Conservation (phyloP, 768 basidiomycete genomes). For the Lenzites betulinus region DNA sequence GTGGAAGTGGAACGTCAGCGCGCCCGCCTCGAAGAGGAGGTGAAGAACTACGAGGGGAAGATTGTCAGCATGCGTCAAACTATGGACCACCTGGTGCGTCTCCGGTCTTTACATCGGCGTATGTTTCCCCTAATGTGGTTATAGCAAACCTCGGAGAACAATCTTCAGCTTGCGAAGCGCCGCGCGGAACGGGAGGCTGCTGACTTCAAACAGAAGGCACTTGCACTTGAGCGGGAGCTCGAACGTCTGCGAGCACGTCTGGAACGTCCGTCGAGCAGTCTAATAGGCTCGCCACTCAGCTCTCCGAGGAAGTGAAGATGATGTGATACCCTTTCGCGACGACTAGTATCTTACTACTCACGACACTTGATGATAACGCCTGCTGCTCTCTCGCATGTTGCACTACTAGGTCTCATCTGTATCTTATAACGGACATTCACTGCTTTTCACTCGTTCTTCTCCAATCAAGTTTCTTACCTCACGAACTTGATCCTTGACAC, state of each 20-base stretch:
- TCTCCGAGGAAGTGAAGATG: slow-evolving; percentile 36
- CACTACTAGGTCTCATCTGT: slow-evolving; percentile 23
- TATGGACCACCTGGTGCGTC: slow-evolving; percentile 64
- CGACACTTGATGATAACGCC: slow-evolving; percentile 12
- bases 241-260: slow-evolving; percentile 67
- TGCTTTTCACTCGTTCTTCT: background rate
- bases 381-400: slow-evolving; percentile 16
- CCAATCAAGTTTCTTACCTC: no score
- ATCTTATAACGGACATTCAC: slow-evolving; percentile 19
- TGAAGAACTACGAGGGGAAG: slow-evolving; percentile 59
- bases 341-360: slow-evolving; percentile 13
- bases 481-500: no score
- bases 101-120: background rate
- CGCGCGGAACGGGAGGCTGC: slow-evolving; percentile 75
- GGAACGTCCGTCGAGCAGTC: slow-evolving; percentile 53
- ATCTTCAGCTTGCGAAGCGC: slow-evolving; percentile 70
- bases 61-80: slow-evolving; percentile 55
- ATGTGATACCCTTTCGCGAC: background rate
- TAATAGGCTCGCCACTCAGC: slow-evolving; percentile 36
- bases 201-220: slow-evolving; percentile 69
- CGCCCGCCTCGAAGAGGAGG: slow-evolving; percentile 64
- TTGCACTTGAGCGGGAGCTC: slow-evolving; percentile 69
- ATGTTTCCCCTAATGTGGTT: slow-evolving; percentile 6
- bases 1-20: slow-evolving; percentile 66
- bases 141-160: slow-evolving; percentile 70